Conservation (phyloP, 345 rosid species). For the Heritiera littoralis region DNA sequence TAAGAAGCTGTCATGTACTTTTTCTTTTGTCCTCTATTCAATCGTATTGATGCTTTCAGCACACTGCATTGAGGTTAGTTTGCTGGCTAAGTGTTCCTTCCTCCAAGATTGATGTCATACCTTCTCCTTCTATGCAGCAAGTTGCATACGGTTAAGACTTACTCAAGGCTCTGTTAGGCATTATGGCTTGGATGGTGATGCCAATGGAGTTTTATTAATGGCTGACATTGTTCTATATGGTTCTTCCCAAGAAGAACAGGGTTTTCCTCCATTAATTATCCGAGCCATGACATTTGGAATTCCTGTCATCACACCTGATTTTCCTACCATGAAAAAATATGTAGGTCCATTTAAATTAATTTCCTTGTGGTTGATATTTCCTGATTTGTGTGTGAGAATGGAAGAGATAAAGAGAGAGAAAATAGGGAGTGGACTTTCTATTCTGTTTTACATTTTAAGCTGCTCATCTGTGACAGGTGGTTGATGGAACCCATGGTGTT, state of each 20-base stretch:
- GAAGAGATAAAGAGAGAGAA: not conserved
- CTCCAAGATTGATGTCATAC: constrained; percentile 13
- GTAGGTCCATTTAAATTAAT: constrained; percentile 43
- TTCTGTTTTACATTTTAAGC: not conserved
- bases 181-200: constrained; percentile 77
- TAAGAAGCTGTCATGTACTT: not conserved
- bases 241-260: constrained; percentile 94
- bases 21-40: not conserved
- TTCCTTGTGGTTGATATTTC: constrained; percentile 17
- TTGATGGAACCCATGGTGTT: constrained; percentile 69
- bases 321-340: constrained; percentile 70
- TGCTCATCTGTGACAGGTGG: constrained; percentile 49
- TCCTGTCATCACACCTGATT: constrained; percentile 75
- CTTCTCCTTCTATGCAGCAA: constrained; percentile 49
- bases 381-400: not conserved
- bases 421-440: not conserved
- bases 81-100: constrained; percentile 5
- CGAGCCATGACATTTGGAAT: constrained; percentile 88
- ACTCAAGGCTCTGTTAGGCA: constrained; percentile 62
- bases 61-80: constrained; percentile 11
- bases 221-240: constrained; percentile 89
- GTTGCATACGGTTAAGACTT: constrained; percentile 76
- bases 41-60: not conserved
- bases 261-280: constrained; percentile 74
- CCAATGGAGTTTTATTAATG: constrained; percentile 65